Percentiles rank a stretch among this genome's conserved stretches.
phyloP scores from a whole-genome alignment of 2,329 filamentous ascomycete species.

The Trichoderma citrinoviride region DNA sequence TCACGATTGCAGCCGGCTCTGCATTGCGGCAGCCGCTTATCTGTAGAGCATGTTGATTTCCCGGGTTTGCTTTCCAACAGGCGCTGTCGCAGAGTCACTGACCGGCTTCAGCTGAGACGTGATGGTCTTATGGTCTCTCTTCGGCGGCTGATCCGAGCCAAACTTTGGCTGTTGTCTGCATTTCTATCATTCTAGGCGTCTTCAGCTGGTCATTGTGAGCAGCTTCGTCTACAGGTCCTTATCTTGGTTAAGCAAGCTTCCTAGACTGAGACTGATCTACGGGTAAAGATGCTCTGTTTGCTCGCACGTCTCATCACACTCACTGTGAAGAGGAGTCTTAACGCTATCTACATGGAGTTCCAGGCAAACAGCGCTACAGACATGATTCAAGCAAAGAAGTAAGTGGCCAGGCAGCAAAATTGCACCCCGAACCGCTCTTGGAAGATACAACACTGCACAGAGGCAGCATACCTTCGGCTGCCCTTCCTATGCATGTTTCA shows the following conservation, averaged over 20 bases:
- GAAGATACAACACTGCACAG: neutral
- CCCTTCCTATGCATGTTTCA: neutral
- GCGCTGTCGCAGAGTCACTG: neutral
- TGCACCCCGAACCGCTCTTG: neutral
- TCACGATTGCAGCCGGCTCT: neutral
- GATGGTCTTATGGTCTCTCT: neutral
- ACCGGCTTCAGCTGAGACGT: neutral
- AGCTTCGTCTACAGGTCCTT: neutral
- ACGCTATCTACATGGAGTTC: neutral
- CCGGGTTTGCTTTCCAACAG: neutral
- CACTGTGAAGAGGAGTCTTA: neutral
- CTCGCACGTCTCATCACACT: neutral
- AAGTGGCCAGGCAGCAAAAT: neutral
- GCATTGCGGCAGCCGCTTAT: neutral
- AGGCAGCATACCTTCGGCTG: neutral
- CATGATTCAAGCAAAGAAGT: neutral
- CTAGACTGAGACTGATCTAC: neutral
- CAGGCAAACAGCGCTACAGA: neutral
- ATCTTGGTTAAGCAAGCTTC: neutral
- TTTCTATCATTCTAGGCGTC: neutral
- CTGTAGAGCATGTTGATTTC: neutral
- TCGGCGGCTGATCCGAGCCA: neutral
- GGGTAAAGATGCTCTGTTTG: conserved; percentile 1
- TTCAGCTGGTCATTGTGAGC: neutral
- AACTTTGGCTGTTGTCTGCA: neutral